phyloP scores from a whole-genome alignment of 257 asterid genomes.

The Przewalskia tangutica region DNA sequence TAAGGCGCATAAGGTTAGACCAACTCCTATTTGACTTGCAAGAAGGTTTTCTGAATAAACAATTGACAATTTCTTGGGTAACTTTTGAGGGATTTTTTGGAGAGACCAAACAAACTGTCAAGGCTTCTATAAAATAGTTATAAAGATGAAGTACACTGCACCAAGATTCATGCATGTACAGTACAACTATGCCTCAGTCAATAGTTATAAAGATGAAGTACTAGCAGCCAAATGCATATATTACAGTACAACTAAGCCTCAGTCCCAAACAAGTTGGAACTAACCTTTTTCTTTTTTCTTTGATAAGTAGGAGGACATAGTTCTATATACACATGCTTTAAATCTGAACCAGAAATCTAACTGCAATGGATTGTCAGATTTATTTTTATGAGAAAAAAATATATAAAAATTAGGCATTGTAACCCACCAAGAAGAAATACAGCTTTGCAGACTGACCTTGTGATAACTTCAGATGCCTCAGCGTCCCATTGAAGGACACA shows the following conservation, averaged over 20 bases:
- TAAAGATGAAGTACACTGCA: background rate
- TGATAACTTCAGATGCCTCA: constrained; percentile 63
- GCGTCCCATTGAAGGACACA: constrained; percentile 92
- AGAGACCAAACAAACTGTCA: background rate
- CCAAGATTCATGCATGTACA: background rate
- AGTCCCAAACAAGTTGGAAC: background rate
- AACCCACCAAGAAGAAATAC: background rate
- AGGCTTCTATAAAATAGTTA: background rate
- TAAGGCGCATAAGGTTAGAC: background rate
- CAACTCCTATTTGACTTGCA: background rate
- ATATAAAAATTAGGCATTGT: background rate
- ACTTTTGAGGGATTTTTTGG: background rate
- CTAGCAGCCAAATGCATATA: background rate
- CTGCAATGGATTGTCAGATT: background rate
- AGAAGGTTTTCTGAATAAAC: background rate
- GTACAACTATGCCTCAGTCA: background rate
- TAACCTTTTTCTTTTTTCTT: background rate
- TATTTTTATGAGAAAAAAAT: background rate
- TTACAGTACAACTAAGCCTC: background rate
- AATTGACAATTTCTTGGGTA: background rate
- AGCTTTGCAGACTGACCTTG: constrained; percentile 40
- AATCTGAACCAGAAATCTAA: background rate
- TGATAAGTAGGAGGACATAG: background rate
- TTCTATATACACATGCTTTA: background rate
- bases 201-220: background rate